Evolutionary conservation across 2,329 filamentous ascomycete genomes (phyloP), one percentile per base, ranked within the genome.

Genomic region (Aspergillus texensis): DNA sequence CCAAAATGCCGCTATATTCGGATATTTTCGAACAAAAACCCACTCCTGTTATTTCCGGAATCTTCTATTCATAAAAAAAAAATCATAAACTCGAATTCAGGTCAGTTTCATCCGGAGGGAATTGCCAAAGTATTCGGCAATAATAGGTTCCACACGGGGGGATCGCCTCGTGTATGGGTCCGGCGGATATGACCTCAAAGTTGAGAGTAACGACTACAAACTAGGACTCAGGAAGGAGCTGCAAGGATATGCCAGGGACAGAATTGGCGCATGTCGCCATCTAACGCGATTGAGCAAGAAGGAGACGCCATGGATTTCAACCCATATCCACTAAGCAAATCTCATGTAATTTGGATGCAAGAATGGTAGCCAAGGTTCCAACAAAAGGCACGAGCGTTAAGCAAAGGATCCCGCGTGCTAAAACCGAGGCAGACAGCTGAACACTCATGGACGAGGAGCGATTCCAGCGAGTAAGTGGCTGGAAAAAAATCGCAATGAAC

Each of bases 171-270:
- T 34, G 26, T 12, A 54, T 54, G 30, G 52, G 19, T 32, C 28
- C 6, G n/a, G 6, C 16, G 50, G 50, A 11, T 52, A 9, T 16
- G n/a, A 53, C 28, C 50, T 19, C 28, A 53, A 53, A 53, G 28
- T 34, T 53, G 28, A 34, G 50, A 46, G 39, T 41, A 19, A 19
- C 8, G 4, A 30, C 24, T 32, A n/a, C 34, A 58, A 36, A 52
- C 30, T 36, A 41, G 43, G 43, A 21, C 21, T 46, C n/a, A 24
- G 21, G 2, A 28, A 28, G 24, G 24, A 59, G 21, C 21, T 30
- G 61, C 34, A 59, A 62, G 21, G 61, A 62, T 46, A 46, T 52
- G 57, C 41, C 57, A 63, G 61, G 61, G 45, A 60, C 61, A 26
- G 46, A 30, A 24, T 48, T n/a, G 43, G 61, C 61, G 50, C 61